Conservation (phyloP, 129 eudicot genomes). For the Mikania micrantha region DNA sequence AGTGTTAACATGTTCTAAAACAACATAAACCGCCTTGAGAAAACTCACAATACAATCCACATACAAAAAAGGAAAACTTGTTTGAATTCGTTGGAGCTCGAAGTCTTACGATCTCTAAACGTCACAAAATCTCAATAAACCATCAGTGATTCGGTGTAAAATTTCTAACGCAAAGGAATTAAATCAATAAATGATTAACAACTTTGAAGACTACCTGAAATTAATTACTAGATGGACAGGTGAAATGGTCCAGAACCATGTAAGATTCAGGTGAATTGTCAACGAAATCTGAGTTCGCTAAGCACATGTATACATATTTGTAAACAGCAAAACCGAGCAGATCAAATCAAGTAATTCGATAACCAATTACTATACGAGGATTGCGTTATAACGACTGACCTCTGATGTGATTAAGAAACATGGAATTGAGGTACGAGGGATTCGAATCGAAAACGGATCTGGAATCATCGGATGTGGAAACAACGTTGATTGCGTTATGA, state of each 20-base stretch:
- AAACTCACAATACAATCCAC: neutral
- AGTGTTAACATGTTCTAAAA: neutral
- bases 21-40: neutral
- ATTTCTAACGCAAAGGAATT: neutral
- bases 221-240: neutral
- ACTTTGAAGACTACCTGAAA: neutral
- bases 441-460: conserved; percentile 26
- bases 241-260: neutral
- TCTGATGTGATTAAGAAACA: conserved; percentile 37
- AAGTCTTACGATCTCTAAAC: neutral
- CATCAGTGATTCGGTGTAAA: too few relatives aligned
- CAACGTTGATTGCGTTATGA: conserved; percentile 27
- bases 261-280: neutral
- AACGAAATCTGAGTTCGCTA: neutral
- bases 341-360: neutral
- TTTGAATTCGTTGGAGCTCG: neutral
- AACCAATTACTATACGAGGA: neutral
- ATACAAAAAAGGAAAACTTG: neutral
- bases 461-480: conserved; percentile 28
- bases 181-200: neutral
- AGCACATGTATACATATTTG: too few relatives aligned
- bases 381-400: conserved; percentile 30
- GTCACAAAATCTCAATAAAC: neutral
- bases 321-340: neutral
- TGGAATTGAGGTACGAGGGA: conserved; percentile 17